phyloP scores from a whole-genome alignment of 441 rosid genomes.

The Omphalea diandra region DNA sequence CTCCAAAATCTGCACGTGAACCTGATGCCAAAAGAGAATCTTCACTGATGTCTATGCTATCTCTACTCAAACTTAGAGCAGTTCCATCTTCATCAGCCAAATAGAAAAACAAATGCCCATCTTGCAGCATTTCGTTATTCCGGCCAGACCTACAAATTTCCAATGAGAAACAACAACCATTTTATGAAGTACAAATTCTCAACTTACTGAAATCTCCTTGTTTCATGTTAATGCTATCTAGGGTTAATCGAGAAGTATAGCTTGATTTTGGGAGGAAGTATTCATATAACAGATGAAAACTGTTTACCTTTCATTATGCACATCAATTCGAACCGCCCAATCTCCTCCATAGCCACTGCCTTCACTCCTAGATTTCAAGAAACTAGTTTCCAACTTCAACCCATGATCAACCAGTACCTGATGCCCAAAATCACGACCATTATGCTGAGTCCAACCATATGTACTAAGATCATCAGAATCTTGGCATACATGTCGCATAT shows the following conservation, averaged over 20 bases:
- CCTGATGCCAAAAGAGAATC: slow-evolving; percentile 85
- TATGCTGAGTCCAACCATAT: slow-evolving; percentile 90
- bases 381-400: slow-evolving; percentile 69
- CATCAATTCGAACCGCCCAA: slow-evolving; percentile 79
- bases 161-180: slow-evolving; percentile 12
- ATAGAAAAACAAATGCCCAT: slow-evolving; percentile 83
- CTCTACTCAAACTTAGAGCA: slow-evolving; percentile 53
- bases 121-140: slow-evolving; percentile 53
- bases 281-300: slow-evolving; percentile 16
- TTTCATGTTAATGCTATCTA: slow-evolving; percentile 3
- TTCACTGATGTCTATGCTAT: slow-evolving; percentile 37
- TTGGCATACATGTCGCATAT: slow-evolving; percentile 83
- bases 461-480: slow-evolving; percentile 72
- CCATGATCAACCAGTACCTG: slow-evolving; percentile 77
- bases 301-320: slow-evolving; percentile 54
- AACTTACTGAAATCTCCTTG: background rate
- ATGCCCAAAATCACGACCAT: slow-evolving; percentile 88
- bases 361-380: slow-evolving; percentile 67
- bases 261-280: background rate
- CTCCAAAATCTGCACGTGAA: slow-evolving; percentile 66
- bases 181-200: background rate
- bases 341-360: slow-evolving; percentile 97
- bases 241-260: background rate
- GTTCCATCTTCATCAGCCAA: slow-evolving; percentile 89
- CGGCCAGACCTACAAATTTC: slow-evolving; percentile 36